Percentiles rank a stretch among this genome's conserved stretches.
These are phyloP conservation scores for Aspergillus hiratsukae DNA, from an alignment of 2,329 filamentous ascomycete species.

Conservation along the genomic window DNA sequence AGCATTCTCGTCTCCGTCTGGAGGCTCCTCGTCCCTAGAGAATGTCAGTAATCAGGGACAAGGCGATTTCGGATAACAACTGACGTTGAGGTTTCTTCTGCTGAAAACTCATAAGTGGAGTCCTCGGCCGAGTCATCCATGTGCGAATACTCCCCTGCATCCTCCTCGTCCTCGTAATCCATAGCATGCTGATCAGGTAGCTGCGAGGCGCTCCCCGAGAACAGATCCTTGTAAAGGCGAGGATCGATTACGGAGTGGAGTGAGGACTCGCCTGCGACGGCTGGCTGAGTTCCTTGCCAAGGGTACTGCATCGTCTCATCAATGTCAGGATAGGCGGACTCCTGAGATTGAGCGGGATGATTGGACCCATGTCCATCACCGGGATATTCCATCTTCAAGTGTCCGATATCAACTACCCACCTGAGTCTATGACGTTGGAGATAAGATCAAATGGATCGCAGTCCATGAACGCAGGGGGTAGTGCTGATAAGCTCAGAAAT, in stretches of 20 bases:
- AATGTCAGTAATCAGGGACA: slow-evolving; percentile 5
- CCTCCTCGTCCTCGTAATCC: slow-evolving; percentile 9
- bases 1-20: slow-evolving; percentile 8
- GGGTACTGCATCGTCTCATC: slow-evolving; percentile 30
- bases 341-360: slow-evolving; percentile 13
- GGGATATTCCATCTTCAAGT: slow-evolving; percentile 17
- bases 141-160: slow-evolving; percentile 6
- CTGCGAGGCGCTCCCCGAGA: slow-evolving; percentile 13
- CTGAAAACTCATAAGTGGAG: slow-evolving; percentile 22
- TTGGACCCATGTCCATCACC: slow-evolving; percentile 9
- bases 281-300: slow-evolving; percentile 24
- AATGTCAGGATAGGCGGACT: slow-evolving; percentile 30
- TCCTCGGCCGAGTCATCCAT: slow-evolving; percentile 18
- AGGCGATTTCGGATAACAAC: slow-evolving; percentile 1
- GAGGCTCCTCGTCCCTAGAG: slow-evolving; percentile 22
- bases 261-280: slow-evolving; percentile 10
- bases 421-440: slow-evolving; percentile 1
- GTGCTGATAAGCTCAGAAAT: neutral
- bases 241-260: slow-evolving; percentile 29
- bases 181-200: slow-evolving; percentile 6
- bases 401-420: slow-evolving; percentile 1
- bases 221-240: slow-evolving; percentile 26
- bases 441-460: neutral
- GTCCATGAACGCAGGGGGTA: slow-evolving; percentile 1
- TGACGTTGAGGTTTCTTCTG: slow-evolving; percentile 24